These are phyloP conservation scores for Solanum virginianum DNA, from an alignment of 257 asterid species.

Conservation along the genomic window DNA sequence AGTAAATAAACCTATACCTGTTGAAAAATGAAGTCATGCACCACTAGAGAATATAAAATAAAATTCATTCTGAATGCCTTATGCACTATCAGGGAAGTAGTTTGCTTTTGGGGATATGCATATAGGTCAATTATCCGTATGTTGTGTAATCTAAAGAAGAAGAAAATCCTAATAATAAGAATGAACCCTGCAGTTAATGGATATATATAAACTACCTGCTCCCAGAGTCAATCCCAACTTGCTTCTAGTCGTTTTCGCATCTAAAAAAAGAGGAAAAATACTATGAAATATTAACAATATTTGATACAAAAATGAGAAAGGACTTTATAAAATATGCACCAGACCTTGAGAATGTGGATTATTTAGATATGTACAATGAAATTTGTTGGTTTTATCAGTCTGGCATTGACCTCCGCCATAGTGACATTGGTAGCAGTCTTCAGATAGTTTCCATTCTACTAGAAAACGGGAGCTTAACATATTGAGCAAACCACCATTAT, in stretches of 20 bases:
- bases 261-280: neutral
- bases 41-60: too few species aligned
- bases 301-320: too few species aligned
- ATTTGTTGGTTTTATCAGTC: neutral
- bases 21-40: neutral
- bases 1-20: neutral
- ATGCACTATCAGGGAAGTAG: neutral
- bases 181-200: neutral
- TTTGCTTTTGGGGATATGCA: too few species aligned
- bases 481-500: too few species aligned
- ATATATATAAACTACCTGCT: neutral
- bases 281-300: too few species aligned
- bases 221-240: neutral
- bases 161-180: too few species aligned
- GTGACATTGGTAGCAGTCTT: neutral
- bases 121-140: neutral
- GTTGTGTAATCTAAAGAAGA: neutral
- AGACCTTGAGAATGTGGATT: neutral
- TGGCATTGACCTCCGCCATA: neutral
- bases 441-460: neutral
- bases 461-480: too few species aligned
- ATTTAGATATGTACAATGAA: neutral
- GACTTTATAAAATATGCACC: too few species aligned
- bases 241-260: neutral
- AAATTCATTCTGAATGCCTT: too few species aligned